phyloP scores from a whole-genome alignment of 768 basidiomycete genomes.

The Tylopilus felleus region DNA sequence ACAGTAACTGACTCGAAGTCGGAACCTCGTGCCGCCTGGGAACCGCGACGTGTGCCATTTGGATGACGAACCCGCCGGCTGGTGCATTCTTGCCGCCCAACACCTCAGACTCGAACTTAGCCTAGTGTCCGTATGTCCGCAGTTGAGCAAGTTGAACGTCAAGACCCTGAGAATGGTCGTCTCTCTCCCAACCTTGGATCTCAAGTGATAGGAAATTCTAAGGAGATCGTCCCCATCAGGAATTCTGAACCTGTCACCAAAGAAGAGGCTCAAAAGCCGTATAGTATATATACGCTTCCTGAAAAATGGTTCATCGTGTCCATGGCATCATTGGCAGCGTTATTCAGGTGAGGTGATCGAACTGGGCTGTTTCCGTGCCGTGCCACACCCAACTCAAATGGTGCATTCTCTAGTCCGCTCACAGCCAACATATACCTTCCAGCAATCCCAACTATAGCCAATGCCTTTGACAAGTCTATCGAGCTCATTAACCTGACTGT shows the following conservation, averaged over 20 bases:
- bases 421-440: slow-evolving; percentile 80
- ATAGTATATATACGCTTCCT: slow-evolving; percentile 47
- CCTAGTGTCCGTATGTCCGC: background rate
- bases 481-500: slow-evolving; percentile 80
- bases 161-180: background rate
- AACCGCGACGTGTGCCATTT: background rate
- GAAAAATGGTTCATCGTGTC: slow-evolving; percentile 72
- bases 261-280: slow-evolving; percentile 18
- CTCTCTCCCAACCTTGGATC: background rate
- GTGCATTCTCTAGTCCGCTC: slow-evolving; percentile 45
- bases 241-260: background rate
- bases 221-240: background rate
- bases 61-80: background rate
- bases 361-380: background rate
- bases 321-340: slow-evolving; percentile 56
- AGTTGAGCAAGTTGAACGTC: background rate
- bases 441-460: slow-evolving; percentile 65
- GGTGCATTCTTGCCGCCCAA: background rate
- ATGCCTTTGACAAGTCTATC: slow-evolving; percentile 55
- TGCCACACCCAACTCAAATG: background rate
- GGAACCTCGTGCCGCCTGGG: background rate
- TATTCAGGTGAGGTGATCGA: slow-evolving; percentile 51
- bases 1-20: background rate
- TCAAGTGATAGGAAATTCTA: background rate
- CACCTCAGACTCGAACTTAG: background rate